Percentiles rank a stretch among this genome's conserved stretches.
phyloP scores from a whole-genome alignment of 208 protist species.

The Leishmania martiniquensis region DNA sequence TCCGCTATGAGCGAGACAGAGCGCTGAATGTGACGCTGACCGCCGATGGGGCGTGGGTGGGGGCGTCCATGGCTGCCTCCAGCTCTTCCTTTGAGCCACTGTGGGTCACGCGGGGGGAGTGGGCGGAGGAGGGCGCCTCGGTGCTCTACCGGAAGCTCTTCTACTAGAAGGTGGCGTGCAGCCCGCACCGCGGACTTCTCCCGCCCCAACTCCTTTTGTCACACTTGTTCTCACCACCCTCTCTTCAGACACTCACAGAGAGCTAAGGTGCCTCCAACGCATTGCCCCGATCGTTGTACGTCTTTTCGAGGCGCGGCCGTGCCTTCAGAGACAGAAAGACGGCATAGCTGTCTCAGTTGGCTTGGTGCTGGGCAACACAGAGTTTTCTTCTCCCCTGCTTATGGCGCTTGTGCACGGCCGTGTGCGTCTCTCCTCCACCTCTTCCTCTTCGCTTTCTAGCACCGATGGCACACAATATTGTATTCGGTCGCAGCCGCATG shows the following conservation, averaged over 20 bases:
- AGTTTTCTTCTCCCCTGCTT: background rate
- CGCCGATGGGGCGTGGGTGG: conserved; percentile 69
- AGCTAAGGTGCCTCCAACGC: background rate
- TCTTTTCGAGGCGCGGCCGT: background rate
- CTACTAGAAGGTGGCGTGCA: conserved; percentile 29
- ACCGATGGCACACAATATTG: too few relatives aligned
- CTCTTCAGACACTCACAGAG: background rate
- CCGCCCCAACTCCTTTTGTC: background rate
- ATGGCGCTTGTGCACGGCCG: background rate
- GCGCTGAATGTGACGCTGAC: conserved; percentile 33
- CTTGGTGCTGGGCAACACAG: background rate
- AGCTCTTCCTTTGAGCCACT: conserved; percentile 80
- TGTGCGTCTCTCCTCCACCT: background rate
- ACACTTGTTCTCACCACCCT: background rate
- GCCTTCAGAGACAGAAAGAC: background rate
- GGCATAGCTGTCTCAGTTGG: background rate
- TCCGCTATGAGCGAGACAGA: conserved; percentile 69
- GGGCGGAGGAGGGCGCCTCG: conserved; percentile 73
- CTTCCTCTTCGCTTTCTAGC: background rate
- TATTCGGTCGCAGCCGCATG: background rate
- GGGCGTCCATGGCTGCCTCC: conserved; percentile 75
- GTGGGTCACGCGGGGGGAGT: conserved; percentile 78
- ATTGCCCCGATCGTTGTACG: background rate
- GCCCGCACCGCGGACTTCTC: background rate
- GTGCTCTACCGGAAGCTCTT: conserved; percentile 80